Percentiles rank a stretch among this genome's conserved stretches.
These are phyloP conservation scores for Fusarium setosum DNA, from an alignment of 2,329 filamentous ascomycete species.

Conservation along the genomic window DNA sequence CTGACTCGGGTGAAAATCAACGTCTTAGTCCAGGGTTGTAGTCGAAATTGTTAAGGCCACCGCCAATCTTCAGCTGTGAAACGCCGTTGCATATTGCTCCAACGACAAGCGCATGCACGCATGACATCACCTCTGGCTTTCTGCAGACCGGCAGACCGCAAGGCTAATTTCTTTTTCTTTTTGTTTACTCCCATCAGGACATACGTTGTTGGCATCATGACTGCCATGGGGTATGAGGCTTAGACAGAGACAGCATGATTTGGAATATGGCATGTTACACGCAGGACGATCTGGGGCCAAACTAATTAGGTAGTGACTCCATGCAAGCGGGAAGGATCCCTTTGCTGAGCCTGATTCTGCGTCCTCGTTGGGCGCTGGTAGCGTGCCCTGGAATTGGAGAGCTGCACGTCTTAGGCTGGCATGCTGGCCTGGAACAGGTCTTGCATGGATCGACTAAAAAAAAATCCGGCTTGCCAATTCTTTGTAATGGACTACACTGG, in stretches of 20 bases:
- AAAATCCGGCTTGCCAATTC: background rate
- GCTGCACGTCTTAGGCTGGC: background rate
- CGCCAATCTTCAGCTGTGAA: slow-evolving; percentile 19
- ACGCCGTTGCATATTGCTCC: slow-evolving; percentile 3
- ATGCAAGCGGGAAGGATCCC: background rate
- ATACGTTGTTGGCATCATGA: no score
- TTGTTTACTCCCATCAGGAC: no score
- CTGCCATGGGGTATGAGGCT: no score
- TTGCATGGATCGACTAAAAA: no score
- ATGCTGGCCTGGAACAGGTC: background rate
- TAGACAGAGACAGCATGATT: no score
- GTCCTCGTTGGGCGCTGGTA: background rate
- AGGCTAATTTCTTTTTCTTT: no score
- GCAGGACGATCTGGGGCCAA: slow-evolving; percentile 26
- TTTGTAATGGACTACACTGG: no score
- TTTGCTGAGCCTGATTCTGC: background rate
- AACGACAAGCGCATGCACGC: slow-evolving; percentile 9
- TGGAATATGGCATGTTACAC: slow-evolving; percentile 30
- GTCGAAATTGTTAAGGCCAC: slow-evolving; percentile 41
- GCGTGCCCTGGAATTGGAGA: background rate
- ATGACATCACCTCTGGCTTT: slow-evolving; percentile 22
- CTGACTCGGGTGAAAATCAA: background rate
- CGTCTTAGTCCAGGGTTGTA: background rate
- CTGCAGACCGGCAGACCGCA: background rate
- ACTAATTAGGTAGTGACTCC: background rate